Base-by-base conservation (phyloP, 345 rosid genomes). In the Linum usitatissimum region DNA sequence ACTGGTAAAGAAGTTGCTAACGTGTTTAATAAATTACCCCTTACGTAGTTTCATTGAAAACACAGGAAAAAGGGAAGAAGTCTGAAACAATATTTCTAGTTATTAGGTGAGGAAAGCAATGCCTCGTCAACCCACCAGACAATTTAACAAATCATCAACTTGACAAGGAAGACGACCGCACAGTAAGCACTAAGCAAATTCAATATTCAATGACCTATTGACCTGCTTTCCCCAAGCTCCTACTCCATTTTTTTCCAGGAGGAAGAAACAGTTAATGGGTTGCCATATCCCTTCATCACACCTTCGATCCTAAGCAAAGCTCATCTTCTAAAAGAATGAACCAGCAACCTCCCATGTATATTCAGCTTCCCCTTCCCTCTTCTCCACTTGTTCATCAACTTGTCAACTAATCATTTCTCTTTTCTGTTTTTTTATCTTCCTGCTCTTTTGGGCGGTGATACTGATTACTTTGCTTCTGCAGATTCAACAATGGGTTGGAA, bases 401-500 rank as follows among this genome's bases (percentile, higher is more conserved):
- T 34, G 38, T 34, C 38, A 45, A 15, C 51, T 45, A 45, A 45
- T 12, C 51, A 45, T 45, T 45, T 45, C 51, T 7, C n/a, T 58
- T 15, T 49, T 66, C 12, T 4, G 28, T 30, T 48, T 0, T 39
- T 45, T 54, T 56, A 54, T 18, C 9, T 63, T 21, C 31, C n/a
- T 34, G 20, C 15, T 51, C 8, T 54, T 53, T 6, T 30, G 5
- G 23, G n/a, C n/a, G 38, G 48, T 40, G 48, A 7, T 40, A 23
- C 28, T 40, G 48, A 40, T 66, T 20, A 30, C 20, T 31, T n/a
- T 28, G 51, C 7, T 21, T 15, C 20, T 75, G 30, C 83, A 77
- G 83, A 63, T 74, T 55, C 28, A 65, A 71, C 77, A 64, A 72
- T 34, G 75, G 83, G 1, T 28, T 57, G 9, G 82, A 73, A 51